Evolutionary conservation across 2,329 filamentous ascomycete genomes (phyloP).

Genomic region (Dactylonectria estremocensis): DNA sequence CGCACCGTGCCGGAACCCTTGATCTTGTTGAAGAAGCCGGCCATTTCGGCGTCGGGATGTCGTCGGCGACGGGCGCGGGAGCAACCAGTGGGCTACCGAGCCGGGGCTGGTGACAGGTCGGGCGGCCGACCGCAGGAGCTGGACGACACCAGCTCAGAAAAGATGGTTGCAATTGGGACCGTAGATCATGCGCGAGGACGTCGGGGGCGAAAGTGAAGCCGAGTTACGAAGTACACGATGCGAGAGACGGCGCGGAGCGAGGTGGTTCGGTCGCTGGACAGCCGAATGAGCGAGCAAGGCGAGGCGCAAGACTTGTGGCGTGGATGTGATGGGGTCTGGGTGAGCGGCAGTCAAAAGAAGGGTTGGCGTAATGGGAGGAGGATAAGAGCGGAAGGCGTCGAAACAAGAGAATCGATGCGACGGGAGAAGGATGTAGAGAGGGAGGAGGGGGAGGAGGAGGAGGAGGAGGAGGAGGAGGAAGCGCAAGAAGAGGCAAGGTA

Average conservation of each 20-base stretch:
- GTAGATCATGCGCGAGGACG: conserved; percentile 46
- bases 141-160: conserved; percentile 55
- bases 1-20: conserved; percentile 70
- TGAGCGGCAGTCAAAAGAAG: conserved; percentile 21
- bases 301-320: conserved; percentile 46
- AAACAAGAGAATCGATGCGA: conserved; percentile 3
- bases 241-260: conserved; percentile 21
- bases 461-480: conserved; percentile 15
- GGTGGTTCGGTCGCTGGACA: conserved; percentile 33
- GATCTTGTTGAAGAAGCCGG: conserved; percentile 73
- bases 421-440: conserved; percentile 11
- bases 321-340: conserved; percentile 45
- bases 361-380: conserved; percentile 4
- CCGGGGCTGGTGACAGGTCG: conserved; percentile 42
- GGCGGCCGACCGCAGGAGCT: conserved; percentile 52
- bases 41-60: conserved; percentile 59
- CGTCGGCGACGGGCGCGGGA: conserved; percentile 32
- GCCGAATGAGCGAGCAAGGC: conserved; percentile 34
- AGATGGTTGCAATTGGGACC: conserved; percentile 44
- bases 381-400: neutral
- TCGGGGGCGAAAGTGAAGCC: conserved; percentile 24
- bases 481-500: conserved; percentile 19
- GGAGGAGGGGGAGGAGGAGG: conserved; percentile 12
- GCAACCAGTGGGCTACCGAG: conserved; percentile 38
- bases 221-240: conserved; percentile 21